phyloP scores from a whole-genome alignment of 2,329 filamentous ascomycete genomes.

The Lecanicillium sp. region DNA sequence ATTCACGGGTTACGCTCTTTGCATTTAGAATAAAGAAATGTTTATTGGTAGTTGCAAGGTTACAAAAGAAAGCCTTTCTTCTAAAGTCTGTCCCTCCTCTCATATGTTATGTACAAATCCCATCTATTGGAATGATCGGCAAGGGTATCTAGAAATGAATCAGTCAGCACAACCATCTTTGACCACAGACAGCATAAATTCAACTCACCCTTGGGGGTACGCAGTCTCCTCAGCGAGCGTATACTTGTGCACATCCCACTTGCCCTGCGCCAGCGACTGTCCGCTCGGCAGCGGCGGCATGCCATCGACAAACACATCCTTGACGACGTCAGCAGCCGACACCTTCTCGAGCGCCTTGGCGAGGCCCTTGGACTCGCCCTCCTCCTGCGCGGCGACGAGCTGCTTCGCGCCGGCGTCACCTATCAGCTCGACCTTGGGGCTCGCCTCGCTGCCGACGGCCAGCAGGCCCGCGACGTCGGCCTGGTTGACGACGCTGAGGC shows the following conservation, averaged over 20 bases:
- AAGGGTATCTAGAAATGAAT: conserved; percentile 46
- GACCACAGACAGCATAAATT: neutral
- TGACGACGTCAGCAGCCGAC: conserved; percentile 43
- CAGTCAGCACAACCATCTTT: conserved; percentile 19
- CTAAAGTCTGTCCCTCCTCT: conserved; percentile 13
- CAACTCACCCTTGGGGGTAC: conserved; percentile 61
- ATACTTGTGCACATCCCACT: conserved; percentile 64
- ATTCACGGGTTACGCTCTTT: no score
- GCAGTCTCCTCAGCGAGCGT: conserved; percentile 56
- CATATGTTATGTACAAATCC: conserved; percentile 6
- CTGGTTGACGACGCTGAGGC: conserved; percentile 72
- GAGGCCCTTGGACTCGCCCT: conserved; percentile 64
- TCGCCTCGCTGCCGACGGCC: conserved; percentile 71
- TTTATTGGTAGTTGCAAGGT: conserved; percentile 1
- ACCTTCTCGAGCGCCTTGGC: conserved; percentile 60
- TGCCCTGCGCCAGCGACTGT: conserved; percentile 43
- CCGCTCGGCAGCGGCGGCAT: conserved; percentile 81
- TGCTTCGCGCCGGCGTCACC: conserved; percentile 52
- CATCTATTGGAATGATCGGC: conserved; percentile 51
- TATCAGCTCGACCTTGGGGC: conserved; percentile 76
- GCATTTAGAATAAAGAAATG: conserved; percentile 1
- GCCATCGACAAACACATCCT: conserved; percentile 65
- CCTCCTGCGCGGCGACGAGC: conserved; percentile 67
- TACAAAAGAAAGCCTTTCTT: conserved; percentile 13
- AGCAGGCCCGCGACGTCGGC: conserved; percentile 79